Evolutionary conservation across 2,329 filamentous ascomycete species (phyloP).

Genomic region (Epichloe uncinata): DNA sequence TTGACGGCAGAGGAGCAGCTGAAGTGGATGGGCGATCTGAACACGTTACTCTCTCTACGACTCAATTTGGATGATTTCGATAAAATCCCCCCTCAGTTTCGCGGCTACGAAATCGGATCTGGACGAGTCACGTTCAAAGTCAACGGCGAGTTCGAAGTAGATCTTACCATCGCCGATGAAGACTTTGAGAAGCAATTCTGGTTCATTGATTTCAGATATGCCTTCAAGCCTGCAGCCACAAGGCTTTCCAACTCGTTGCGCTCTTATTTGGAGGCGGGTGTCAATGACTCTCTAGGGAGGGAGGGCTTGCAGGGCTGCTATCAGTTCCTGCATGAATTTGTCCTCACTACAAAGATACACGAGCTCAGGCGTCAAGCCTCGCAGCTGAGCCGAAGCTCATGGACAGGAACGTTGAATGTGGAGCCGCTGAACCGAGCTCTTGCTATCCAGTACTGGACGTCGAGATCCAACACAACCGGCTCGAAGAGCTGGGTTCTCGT

Average conservation of each 20-base stretch:
- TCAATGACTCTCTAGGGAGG: constrained; percentile 57
- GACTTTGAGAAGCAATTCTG: constrained; percentile 74
- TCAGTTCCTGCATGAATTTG: constrained; percentile 72
- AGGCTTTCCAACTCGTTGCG: constrained; percentile 50
- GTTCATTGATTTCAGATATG: constrained; percentile 83
- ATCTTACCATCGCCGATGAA: constrained; percentile 81
- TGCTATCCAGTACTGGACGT: constrained; percentile 82
- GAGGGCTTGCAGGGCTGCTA: constrained; percentile 72
- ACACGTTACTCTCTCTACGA: constrained; percentile 69
- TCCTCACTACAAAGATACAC: constrained; percentile 80
- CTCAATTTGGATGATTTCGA: constrained; percentile 78
- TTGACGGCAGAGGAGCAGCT: constrained; percentile 60
- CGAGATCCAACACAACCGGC: constrained; percentile 35
- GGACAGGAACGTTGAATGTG: constrained; percentile 65
- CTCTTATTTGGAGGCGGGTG: constrained; percentile 51
- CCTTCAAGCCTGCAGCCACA: constrained; percentile 57
- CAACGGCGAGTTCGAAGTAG: constrained; percentile 76
- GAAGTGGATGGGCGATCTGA: constrained; percentile 64
- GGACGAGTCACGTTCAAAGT: constrained; percentile 88
- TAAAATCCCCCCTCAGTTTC: constrained; percentile 59
- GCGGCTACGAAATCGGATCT: constrained; percentile 62
- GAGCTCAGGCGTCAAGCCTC: constrained; percentile 67
- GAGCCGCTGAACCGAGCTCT: constrained; percentile 72
- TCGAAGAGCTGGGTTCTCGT: constrained; percentile 86
- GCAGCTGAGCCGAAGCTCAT: constrained; percentile 54